Evolutionary conservation across 805 yeast genomes (phyloP).

Genomic region (Huiozyma naganishii): DNA sequence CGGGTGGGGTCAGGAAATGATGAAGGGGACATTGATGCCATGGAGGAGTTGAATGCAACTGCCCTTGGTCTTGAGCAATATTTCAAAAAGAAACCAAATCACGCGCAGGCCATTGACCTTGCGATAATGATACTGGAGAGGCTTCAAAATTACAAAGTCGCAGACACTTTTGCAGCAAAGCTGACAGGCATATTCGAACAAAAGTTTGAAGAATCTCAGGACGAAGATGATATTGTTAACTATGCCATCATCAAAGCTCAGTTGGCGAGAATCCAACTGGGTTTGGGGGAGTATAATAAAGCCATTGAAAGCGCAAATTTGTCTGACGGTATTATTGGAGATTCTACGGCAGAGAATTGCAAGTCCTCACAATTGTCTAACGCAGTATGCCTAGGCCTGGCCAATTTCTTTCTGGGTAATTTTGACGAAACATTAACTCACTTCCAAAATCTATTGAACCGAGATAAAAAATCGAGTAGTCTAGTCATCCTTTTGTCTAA

Average conservation of each 20-base stretch:
- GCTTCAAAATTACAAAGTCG: conserved; percentile 48
- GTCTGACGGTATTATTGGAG: conserved; percentile 40
- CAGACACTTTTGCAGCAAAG: conserved; percentile 36
- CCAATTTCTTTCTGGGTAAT: conserved; percentile 51
- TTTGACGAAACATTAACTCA: conserved; percentile 58
- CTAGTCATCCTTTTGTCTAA: conserved; percentile 69
- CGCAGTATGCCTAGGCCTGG: conserved; percentile 60
- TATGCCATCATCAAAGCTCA: conserved; percentile 58
- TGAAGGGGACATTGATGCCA: conserved; percentile 44
- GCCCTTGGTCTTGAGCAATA: conserved; percentile 55
- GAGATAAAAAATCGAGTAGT: conserved; percentile 47
- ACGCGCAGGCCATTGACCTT: conserved; percentile 44
- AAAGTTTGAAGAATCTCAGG: conserved; percentile 46
- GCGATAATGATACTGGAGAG: conserved; percentile 57
- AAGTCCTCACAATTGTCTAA: conserved; percentile 40
- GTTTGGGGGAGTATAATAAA: conserved; percentile 39
- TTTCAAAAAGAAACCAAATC: conserved; percentile 50
- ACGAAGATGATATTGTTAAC: conserved; percentile 33
- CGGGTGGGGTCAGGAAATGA: conserved; percentile 35
- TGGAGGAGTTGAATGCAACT: conserved; percentile 60
- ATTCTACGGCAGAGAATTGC: conserved; percentile 28
- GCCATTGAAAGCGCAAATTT: conserved; percentile 55
- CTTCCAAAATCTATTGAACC: conserved; percentile 51
- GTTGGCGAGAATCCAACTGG: conserved; percentile 61
- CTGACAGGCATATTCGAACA: conserved; percentile 42